A percentile compares a stretch with the other conserved stretches of the same genome.
phyloP scores from a whole-genome alignment of 2,329 filamentous ascomycete genomes.

The Dactylellina haptotyla region DNA sequence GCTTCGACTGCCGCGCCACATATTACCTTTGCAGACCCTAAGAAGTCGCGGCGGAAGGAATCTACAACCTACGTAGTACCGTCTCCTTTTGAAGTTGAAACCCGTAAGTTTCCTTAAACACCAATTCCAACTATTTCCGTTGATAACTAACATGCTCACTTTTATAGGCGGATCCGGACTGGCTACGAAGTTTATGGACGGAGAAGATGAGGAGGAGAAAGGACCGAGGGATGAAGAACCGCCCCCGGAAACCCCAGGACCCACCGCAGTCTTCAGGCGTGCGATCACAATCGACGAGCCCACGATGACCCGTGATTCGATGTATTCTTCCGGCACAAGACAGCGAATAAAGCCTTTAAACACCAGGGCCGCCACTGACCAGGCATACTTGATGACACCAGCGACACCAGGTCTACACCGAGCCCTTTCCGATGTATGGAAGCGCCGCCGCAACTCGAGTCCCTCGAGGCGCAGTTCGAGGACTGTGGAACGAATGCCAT shows the following conservation, averaged over 20 bases:
- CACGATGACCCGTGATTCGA: slow-evolving; percentile 57
- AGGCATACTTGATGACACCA: slow-evolving; percentile 27
- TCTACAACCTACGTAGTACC: slow-evolving; percentile 43
- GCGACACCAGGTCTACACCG: slow-evolving; percentile 47
- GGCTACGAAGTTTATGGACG: slow-evolving; percentile 25
- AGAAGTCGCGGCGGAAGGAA: slow-evolving; percentile 27
- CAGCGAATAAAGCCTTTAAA: slow-evolving; percentile 25
- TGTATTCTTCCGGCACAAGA: slow-evolving; percentile 22
- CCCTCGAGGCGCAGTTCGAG: slow-evolving; percentile 67
- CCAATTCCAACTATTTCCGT: not conserved
- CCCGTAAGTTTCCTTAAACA: slow-evolving; percentile 14
- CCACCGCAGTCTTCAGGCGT: slow-evolving; percentile 37
- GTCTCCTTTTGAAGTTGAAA: slow-evolving; percentile 45
- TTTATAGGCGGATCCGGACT: slow-evolving; percentile 41
- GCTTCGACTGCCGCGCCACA: slow-evolving; percentile 24
- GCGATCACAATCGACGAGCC: slow-evolving; percentile 66
- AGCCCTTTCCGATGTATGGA: slow-evolving; percentile 55
- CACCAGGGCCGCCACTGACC: slow-evolving; percentile 29
- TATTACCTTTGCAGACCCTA: slow-evolving; percentile 49
- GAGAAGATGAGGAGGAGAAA: slow-evolving; percentile 27
- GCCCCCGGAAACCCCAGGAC: slow-evolving; percentile 54
- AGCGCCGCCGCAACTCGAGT: slow-evolving; percentile 61
- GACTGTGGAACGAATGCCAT: slow-evolving; percentile 73
- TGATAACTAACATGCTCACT: not conserved
- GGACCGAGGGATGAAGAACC: slow-evolving; percentile 36